Evolutionary conservation across 108 stramenopile genomes (phyloP).

Genomic region (Cyclotella sp.): DNA sequence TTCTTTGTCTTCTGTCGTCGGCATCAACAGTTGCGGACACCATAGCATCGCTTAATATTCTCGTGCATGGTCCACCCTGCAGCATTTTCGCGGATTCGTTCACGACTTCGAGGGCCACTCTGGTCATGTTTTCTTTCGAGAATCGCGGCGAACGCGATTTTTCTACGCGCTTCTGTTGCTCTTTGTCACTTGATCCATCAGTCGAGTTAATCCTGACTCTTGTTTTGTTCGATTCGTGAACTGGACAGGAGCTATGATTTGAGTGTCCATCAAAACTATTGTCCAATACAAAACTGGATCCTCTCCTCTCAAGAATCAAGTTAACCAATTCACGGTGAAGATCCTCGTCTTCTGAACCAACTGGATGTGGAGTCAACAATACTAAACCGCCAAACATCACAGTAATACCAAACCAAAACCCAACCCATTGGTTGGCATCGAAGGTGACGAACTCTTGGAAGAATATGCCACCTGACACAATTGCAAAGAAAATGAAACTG

Average conservation of each 20-base stretch:
- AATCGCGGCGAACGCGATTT: conserved; percentile 15
- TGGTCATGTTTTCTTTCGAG: conserved; percentile 26
- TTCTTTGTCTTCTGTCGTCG: conserved; percentile 8
- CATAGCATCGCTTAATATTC: conserved; percentile 32
- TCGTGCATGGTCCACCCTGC: conserved; percentile 25
- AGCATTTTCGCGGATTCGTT: conserved; percentile 16
- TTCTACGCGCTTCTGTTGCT: neutral
- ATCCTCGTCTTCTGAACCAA: conserved; percentile 26
- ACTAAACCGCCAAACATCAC: conserved; percentile 61
- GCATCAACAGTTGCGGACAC: conserved; percentile 12
- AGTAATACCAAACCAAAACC: conserved; percentile 53
- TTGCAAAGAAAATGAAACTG: conserved; percentile 73
- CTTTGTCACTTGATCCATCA: neutral
- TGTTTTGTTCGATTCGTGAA: neutral
- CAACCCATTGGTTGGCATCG: conserved; percentile 39
- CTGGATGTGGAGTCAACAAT: conserved; percentile 55
- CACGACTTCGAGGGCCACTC: conserved; percentile 30
- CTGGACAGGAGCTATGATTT: neutral
- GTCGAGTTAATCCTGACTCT: neutral
- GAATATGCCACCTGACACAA: conserved; percentile 75
- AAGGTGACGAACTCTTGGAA: conserved; percentile 68
- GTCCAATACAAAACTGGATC: conserved; percentile 5
- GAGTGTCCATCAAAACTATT: neutral
- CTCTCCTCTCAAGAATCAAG: conserved; percentile 27
- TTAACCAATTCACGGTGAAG: conserved; percentile 37